These are phyloP conservation scores for Hippophae tibetana DNA, from an alignment of 306 rosid genomes.

Conservation along the genomic window DNA sequence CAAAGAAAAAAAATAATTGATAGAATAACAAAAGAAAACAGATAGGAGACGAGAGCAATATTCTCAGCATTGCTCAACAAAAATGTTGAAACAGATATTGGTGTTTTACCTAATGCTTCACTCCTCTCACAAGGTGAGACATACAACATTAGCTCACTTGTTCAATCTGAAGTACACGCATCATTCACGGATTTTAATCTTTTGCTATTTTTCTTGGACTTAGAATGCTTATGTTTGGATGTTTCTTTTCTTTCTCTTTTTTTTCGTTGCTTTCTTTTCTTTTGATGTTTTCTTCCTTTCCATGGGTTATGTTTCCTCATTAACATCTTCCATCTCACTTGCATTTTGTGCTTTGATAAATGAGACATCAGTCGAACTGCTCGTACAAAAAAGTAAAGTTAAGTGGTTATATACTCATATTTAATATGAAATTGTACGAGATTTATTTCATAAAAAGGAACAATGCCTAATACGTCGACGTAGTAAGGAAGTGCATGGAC, in stretches of 20 bases:
- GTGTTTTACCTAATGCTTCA: neutral
- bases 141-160: neutral
- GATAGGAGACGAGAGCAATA: too few species aligned
- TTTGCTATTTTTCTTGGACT: conserved; percentile 38
- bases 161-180: neutral
- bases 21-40: too few species aligned
- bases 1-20: too few species aligned
- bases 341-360: conserved; percentile 24
- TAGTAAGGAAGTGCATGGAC: too few species aligned
- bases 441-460: too few species aligned
- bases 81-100: too few species aligned
- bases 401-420: neutral
- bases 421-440: too few species aligned
- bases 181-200: conserved; percentile 18
- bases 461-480: too few species aligned
- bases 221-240: conserved; percentile 22
- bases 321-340: conserved; percentile 11
- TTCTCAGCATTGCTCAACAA: too few species aligned
- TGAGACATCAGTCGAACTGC: conserved; percentile 22
- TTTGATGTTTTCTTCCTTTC: conserved; percentile 50
- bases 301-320: conserved; percentile 25
- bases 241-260: conserved; percentile 18
- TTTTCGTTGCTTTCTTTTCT: conserved; percentile 18
- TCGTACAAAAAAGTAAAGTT: conserved; percentile 13
- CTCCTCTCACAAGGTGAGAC: neutral